Conservation (phyloP, 192 early-diverging fungal genomes). For the Anaeromyces robustus region DNA sequence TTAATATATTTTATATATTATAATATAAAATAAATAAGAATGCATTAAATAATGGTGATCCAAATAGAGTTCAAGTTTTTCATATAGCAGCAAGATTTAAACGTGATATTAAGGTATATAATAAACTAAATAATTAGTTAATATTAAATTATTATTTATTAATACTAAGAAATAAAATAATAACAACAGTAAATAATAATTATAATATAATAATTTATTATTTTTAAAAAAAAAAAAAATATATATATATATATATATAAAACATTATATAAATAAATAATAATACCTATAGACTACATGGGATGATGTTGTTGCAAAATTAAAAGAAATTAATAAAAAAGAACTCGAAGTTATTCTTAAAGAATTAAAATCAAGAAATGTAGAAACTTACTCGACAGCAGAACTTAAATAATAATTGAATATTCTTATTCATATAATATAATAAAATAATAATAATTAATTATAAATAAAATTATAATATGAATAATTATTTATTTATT, state of each 20-base stretch:
- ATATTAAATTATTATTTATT: no score
- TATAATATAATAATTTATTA: no score
- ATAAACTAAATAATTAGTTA: no score
- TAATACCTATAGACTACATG: background rate
- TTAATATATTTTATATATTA: background rate
- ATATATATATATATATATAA: no score
- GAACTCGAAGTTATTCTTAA: background rate
- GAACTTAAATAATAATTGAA: background rate
- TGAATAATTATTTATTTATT: no score
- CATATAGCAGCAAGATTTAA: conserved; percentile 2
- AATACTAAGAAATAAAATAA: no score
- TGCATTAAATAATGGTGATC: background rate
- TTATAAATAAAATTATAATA: no score
- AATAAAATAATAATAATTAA: no score
- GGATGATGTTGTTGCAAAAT: background rate
- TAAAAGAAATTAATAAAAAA: background rate
- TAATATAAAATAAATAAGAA: background rate
- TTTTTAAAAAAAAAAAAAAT: no score
- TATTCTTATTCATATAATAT: no score
- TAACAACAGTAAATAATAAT: no score
- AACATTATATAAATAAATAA: no score
- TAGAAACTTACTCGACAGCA: background rate
- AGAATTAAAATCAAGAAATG: background rate
- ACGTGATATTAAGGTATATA: conserved; percentile 1
- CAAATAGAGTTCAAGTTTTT: background rate